Conservation (phyloP, 345 rosid species). For the Gossypium sturtianum region DNA sequence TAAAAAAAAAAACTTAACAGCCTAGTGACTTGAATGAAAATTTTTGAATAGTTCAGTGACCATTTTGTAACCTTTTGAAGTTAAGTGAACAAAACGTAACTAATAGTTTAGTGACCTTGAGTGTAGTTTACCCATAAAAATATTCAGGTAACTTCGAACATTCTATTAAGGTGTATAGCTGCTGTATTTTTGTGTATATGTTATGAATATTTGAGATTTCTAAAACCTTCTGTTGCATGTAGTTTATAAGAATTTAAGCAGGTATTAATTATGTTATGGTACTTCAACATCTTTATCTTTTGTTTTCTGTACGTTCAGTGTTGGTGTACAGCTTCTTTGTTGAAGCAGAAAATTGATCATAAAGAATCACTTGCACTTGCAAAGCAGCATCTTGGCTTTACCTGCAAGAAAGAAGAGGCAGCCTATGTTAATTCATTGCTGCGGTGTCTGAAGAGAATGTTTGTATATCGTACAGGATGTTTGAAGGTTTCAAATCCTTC, state of each 20-base stretch:
- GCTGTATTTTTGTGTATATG: neutral
- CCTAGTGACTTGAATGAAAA: too few species aligned
- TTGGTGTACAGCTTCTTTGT: constrained; percentile 77
- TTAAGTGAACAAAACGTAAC: too few species aligned
- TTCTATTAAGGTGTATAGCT: neutral
- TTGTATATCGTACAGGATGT: constrained; percentile 32
- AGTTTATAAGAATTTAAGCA: neutral
- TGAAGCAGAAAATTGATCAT: constrained; percentile 54
- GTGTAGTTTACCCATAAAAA: neutral
- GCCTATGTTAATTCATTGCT: constrained; percentile 50
- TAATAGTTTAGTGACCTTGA: too few species aligned
- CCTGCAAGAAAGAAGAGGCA: constrained; percentile 61
- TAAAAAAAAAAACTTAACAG: too few species aligned
- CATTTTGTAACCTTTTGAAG: too few species aligned
- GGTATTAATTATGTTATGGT: neutral
- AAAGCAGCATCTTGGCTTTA: constrained; percentile 50
- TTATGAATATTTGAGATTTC: neutral
- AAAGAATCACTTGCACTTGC: constrained; percentile 65
- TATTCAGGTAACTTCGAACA: neutral
- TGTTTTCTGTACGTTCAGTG: constrained; percentile 41
- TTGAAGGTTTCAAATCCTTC: constrained; percentile 20
- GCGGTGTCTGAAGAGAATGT: constrained; percentile 53
- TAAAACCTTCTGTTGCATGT: neutral
- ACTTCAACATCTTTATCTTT: neutral
- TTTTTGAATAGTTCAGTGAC: too few species aligned